A percentile compares a stretch with the other conserved stretches of the same genome.
Evolutionary conservation across 805 yeast genomes (phyloP).

Genomic region (Yarrowia sp.): DNA sequence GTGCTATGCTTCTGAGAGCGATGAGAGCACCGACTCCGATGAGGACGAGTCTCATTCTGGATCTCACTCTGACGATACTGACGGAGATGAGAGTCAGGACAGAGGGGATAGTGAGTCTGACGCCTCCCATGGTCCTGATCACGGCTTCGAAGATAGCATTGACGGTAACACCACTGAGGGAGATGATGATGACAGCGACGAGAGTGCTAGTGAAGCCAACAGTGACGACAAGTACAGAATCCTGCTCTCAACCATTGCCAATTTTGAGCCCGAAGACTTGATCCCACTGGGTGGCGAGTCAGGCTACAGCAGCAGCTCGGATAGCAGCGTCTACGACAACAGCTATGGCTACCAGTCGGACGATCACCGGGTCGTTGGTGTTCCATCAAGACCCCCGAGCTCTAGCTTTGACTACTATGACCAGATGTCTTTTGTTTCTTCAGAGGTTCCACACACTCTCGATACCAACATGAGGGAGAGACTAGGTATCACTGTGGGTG

Average conservation of each 20-base stretch:
- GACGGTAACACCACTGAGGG: conserved; percentile 2
- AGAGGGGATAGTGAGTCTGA: neutral
- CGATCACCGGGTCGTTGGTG: neutral
- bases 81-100: neutral
- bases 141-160: conserved; percentile 10
- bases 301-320: conserved; percentile 9
- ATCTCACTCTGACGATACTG: neutral
- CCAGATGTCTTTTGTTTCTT: conserved; percentile 4
- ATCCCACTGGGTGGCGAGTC: neutral
- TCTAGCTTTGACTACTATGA: conserved; percentile 20
- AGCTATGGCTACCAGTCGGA: conserved; percentile 3
- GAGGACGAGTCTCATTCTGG: neutral
- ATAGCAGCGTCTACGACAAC: neutral
- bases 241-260: conserved; percentile 12
- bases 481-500: conserved; percentile 19
- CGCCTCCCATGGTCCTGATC: neutral
- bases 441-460: neutral
- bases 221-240: conserved; percentile 6
- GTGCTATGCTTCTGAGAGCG: conserved; percentile 6
- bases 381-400: neutral
- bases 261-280: conserved; percentile 5
- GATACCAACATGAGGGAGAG: conserved; percentile 20
- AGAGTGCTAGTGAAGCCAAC: conserved; percentile 3
- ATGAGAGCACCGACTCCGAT: neutral
- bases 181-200: conserved; percentile 2